Evolutionary conservation across 768 basidiomycete species (phyloP).

Genomic region (Termitomyces sp.): DNA sequence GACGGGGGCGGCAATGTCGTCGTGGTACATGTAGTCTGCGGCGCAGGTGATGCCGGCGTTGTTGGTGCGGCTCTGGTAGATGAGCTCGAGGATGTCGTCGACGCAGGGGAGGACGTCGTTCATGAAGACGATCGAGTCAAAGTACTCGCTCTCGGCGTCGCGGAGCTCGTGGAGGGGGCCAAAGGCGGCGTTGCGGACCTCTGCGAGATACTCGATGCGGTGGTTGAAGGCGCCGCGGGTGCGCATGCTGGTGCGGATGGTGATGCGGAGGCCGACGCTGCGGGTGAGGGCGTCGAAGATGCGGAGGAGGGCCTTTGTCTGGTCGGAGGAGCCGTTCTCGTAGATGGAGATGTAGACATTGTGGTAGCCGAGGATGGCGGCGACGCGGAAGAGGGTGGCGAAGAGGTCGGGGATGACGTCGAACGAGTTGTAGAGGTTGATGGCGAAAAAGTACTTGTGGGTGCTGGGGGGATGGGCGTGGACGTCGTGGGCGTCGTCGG

Average conservation of each 20-base stretch:
- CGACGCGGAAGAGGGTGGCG: constrained; percentile 90
- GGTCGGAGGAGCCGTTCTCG: constrained; percentile 98
- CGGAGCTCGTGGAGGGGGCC: constrained; percentile 92
- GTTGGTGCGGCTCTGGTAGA: constrained; percentile 89
- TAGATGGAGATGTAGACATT: constrained; percentile 99
- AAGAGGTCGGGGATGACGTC: constrained; percentile 97
- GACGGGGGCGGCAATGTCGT: constrained; percentile 88
- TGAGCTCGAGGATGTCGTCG: constrained; percentile 95
- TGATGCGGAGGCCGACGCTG: constrained; percentile 86
- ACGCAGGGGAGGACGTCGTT: constrained; percentile 98
- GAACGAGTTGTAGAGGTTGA: constrained; percentile 99
- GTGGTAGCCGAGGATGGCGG: constrained; percentile 90
- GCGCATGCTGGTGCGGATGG: constrained; percentile 89
- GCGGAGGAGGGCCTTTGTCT: constrained; percentile 92
- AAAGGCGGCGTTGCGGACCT: constrained; percentile 98
- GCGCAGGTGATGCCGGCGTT: constrained; percentile 99
- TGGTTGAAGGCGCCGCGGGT: constrained; percentile 97
- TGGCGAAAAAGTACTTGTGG: constrained; percentile 99
- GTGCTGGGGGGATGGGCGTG: constrained; percentile 39
- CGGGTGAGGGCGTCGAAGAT: constrained; percentile 93
- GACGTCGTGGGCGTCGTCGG: constrained; percentile 35
- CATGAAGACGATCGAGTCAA: constrained; percentile 98
- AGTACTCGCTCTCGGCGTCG: constrained; percentile 88
- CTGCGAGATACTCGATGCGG: constrained; percentile 99
- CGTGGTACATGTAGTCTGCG: constrained; percentile 98